Evolutionary conservation across 176 grass and related monocot species (phyloP), one percentile per base, ranked within the genome.

Genomic region (Aegilops umbellulata): DNA sequence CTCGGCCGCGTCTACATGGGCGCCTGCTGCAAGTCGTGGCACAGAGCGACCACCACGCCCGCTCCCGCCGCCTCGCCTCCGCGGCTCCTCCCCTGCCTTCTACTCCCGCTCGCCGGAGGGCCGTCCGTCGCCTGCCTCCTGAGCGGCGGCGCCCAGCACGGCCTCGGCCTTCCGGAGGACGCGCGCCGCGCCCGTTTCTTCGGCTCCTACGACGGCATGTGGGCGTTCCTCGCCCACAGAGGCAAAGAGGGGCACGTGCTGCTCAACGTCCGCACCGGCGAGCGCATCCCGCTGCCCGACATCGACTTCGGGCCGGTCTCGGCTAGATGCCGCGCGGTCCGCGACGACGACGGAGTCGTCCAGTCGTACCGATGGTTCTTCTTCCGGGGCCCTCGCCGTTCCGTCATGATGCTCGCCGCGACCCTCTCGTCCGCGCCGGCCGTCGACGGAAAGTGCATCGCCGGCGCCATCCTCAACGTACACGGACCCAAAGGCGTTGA

Each of bases 201-300:
- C 20, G 67, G 67, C 20, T 70, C 67, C 20, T 70, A 70, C 34
- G 19, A 70, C 10, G 67, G 67, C 67, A 70, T 70, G 67, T 70
- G 67, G 67, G 67, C 67, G 67, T 70, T 70, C 67, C 34, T 70
- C 4, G 32, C 67, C 7, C 67, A 39, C 67, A 0, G 67, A 10
- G 0, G 17, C 67, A 39, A 2, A n/a, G 34, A 70, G 34, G 32
- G 34, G 9, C 67, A 70, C 67, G 9, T 70, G 31, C 67, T 70
- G 8, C 67, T 70, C 8, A 70, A 70, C 67, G 2, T 70, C 67
- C 67, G 34, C 67, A 70, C 67, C 67, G 34, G 67, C 32, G 34
- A 70, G 67, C 67, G 67, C 67, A 70, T 70, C 67, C 20, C 34
- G 67, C 34, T 70, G 20, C 67, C 34, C 17, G 67, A 70, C 67